A percentile compares a stretch with the other conserved stretches of the same genome.
Evolutionary conservation across 2,329 filamentous ascomycete genomes (phyloP).

Genomic region (Trichoderma gracile): DNA sequence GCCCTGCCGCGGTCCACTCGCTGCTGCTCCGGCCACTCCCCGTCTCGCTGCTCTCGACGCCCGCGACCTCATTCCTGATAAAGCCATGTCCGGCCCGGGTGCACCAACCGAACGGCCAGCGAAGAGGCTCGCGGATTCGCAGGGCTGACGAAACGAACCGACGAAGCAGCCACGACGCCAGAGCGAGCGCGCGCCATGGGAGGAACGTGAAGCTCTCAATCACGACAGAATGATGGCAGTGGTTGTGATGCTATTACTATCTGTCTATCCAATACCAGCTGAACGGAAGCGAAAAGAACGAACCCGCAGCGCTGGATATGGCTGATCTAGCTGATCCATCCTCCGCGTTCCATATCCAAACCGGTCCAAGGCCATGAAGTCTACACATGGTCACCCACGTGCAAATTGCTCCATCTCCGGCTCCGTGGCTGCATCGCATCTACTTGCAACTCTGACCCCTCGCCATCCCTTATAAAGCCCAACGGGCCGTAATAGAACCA

Average conservation of each 20-base stretch:
- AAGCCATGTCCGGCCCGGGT: slow-evolving; percentile 1
- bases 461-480: no score
- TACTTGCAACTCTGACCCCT: background rate
- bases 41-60: background rate
- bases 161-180: slow-evolving; percentile 22
- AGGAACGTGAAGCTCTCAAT: background rate
- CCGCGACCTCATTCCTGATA: slow-evolving; percentile 6
- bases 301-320: no score
- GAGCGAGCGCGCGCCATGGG: background rate
- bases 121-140: slow-evolving; percentile 13
- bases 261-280: no score
- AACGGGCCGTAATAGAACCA: no score
- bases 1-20: background rate
- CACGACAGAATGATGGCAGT: no score
- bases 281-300: no score
- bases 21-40: background rate
- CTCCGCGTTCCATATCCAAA: no score
- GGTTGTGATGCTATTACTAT: no score
- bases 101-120: slow-evolving; percentile 24
- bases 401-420: background rate
- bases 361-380: no score
- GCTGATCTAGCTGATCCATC: no score
- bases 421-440: background rate
- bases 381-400: background rate
- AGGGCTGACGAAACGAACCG: slow-evolving; percentile 31